These are phyloP conservation scores for Acanthamoeba polyphaga DNA, from an alignment of 208 protist genomes.

Conservation along the genomic window DNA sequence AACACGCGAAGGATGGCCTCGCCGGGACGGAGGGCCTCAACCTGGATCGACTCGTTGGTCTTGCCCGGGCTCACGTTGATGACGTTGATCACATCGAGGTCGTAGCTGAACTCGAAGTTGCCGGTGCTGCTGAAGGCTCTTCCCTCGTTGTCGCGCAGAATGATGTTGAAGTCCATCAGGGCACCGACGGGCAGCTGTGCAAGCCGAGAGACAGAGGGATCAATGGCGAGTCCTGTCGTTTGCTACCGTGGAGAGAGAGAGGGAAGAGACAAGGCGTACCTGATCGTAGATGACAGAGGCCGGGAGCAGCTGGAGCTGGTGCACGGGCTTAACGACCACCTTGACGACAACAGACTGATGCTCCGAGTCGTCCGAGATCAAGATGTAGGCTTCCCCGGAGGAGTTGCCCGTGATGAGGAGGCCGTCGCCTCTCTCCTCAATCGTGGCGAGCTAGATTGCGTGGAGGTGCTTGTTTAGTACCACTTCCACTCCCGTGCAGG, in stretches of 20 bases:
- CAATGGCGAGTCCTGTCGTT: neutral
- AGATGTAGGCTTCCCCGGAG: conserved; percentile 41
- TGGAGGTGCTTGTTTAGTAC: neutral
- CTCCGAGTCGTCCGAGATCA: conserved; percentile 37
- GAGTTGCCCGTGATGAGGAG: neutral
- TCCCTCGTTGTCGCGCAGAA: conserved; percentile 63
- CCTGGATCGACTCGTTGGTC: conserved; percentile 15
- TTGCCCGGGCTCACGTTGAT: conserved; percentile 46
- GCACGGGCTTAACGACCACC: conserved; percentile 70
- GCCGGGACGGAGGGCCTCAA: conserved; percentile 63
- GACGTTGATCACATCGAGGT: conserved; percentile 55
- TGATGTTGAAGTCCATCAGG: conserved; percentile 40
- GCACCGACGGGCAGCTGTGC: conserved; percentile 61
- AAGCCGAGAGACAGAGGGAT: neutral
- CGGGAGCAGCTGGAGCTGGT: conserved; percentile 61
- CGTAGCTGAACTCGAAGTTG: conserved; percentile 11
- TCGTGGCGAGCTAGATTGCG: neutral
- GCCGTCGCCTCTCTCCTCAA: neutral
- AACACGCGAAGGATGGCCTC: conserved; percentile 73
- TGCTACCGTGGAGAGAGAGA: neutral
- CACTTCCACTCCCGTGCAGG: neutral
- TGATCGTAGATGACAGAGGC: conserved; percentile 28
- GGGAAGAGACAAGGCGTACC: neutral
- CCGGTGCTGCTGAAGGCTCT: conserved; percentile 29
- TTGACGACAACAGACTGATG: conserved; percentile 68